Percentiles rank a stretch among this genome's conserved stretches.
Conservation (phyloP, 2,329 filamentous ascomycete species). For the Colletotrichum neosansevieriae region DNA sequence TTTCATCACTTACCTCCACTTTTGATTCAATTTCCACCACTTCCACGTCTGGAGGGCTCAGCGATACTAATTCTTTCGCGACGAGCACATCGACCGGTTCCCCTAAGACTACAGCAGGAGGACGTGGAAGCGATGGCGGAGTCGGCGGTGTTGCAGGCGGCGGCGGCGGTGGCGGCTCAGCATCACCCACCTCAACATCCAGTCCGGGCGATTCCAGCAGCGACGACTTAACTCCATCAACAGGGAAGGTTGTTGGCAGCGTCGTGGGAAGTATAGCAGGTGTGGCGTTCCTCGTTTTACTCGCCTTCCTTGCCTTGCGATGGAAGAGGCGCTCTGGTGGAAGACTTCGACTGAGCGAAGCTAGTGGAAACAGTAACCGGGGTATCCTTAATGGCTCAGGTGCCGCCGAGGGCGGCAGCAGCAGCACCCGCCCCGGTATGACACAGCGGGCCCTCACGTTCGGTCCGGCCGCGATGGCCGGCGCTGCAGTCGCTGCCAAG, state of each 20-base stretch:
- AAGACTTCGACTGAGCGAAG: conserved; percentile 58
- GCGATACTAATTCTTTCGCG: conserved; percentile 22
- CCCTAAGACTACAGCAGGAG: conserved; percentile 10
- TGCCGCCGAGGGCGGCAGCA: conserved; percentile 41
- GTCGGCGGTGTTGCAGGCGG: conserved; percentile 15
- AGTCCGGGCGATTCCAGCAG: conserved; percentile 36
- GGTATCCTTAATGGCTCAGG: conserved; percentile 47
- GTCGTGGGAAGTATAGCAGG: conserved; percentile 71
- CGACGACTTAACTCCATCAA: conserved; percentile 35
- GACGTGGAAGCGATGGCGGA: conserved; percentile 12
- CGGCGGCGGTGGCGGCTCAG: neutral
- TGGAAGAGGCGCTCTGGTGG: conserved; percentile 66
- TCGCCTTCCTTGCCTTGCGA: conserved; percentile 65
- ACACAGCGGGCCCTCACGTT: conserved; percentile 59
- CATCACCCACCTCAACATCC: conserved; percentile 41
- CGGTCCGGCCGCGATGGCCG: conserved; percentile 19
- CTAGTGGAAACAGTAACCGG: conserved; percentile 48
- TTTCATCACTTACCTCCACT: conserved; percentile 29
- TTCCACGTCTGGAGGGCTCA: neutral
- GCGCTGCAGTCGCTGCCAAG: conserved; percentile 39
- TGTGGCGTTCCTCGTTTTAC: conserved; percentile 65
- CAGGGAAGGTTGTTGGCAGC: conserved; percentile 61
- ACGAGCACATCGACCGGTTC: conserved; percentile 28
- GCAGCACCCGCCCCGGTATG: conserved; percentile 52
- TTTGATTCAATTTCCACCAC: conserved; percentile 6